Percentiles rank a stretch among this genome's conserved stretches.
phyloP scores from a whole-genome alignment of 345 rosid species.

The Cardamine occulta region DNA sequence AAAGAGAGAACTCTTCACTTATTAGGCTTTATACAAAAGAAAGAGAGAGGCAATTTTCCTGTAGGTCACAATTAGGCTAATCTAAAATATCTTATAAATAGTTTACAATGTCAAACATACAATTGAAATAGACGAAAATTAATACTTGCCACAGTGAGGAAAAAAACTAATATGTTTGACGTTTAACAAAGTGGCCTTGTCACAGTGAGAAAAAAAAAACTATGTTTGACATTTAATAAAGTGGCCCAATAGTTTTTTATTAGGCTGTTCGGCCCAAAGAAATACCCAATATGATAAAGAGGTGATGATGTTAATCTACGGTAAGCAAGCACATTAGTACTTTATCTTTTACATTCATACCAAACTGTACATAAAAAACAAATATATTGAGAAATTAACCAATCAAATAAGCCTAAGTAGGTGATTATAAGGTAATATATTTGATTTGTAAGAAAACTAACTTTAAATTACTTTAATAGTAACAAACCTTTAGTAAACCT shows the following conservation, averaged over 20 bases:
- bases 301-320: background rate
- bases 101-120: no score
- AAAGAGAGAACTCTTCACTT: background rate
- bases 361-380: background rate
- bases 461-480: background rate
- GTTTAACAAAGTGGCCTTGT: background rate
- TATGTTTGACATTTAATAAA: background rate
- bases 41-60: no score
- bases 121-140: background rate
- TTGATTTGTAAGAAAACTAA: background rate
- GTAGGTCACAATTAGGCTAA: no score
- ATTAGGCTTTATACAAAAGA: no score
- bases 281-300: background rate
- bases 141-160: background rate
- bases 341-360: background rate
- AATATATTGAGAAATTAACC: background rate
- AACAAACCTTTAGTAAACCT: background rate
- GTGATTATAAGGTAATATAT: background rate
- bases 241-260: background rate
- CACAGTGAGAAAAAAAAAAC: no score
- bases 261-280: conserved; percentile 3
- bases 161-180: background rate
- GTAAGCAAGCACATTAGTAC: background rate
- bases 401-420: background rate
- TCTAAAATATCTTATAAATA: no score